These are phyloP conservation scores for Fomitopsis serialis DNA, from an alignment of 768 basidiomycete species.

Conservation along the genomic window DNA sequence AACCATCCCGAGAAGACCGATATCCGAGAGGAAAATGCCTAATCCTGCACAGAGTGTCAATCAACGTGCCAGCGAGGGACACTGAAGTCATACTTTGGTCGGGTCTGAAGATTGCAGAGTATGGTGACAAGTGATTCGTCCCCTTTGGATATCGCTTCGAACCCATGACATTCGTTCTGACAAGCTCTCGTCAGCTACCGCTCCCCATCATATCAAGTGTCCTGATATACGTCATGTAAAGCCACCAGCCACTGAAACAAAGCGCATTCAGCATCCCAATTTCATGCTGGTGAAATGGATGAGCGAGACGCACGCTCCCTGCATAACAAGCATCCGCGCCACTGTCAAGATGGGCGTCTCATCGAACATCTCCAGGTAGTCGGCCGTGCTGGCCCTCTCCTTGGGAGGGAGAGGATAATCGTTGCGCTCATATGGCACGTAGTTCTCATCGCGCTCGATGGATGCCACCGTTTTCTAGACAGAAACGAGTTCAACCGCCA, in stretches of 20 bases:
- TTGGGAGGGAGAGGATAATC: conserved; percentile 21
- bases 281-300: neutral
- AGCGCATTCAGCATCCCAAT: neutral
- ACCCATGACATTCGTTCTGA: conserved; percentile 22
- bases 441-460: conserved; percentile 27
- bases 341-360: conserved; percentile 25
- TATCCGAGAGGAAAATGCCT: conserved; percentile 21
- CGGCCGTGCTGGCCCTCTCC: conserved; percentile 16
- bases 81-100: neutral
- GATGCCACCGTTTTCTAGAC: conserved; percentile 23
- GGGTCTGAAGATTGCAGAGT: conserved; percentile 16
- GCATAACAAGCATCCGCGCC: conserved; percentile 23
- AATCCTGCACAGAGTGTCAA: conserved; percentile 9
- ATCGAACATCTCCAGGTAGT: conserved; percentile 26
- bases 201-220: neutral
- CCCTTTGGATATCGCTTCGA: conserved; percentile 23
- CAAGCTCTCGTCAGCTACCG: neutral
- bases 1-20: conserved; percentile 21
- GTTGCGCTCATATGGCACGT: conserved; percentile 22
- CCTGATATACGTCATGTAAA: conserved; percentile 17
- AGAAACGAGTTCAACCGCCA: neutral
- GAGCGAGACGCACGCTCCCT: conserved; percentile 16
- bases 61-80: neutral
- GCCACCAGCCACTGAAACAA: conserved; percentile 20
- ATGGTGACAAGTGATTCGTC: conserved; percentile 26